Conservation (phyloP, 164 flowering plant species). For the Cinnamomum chago region DNA sequence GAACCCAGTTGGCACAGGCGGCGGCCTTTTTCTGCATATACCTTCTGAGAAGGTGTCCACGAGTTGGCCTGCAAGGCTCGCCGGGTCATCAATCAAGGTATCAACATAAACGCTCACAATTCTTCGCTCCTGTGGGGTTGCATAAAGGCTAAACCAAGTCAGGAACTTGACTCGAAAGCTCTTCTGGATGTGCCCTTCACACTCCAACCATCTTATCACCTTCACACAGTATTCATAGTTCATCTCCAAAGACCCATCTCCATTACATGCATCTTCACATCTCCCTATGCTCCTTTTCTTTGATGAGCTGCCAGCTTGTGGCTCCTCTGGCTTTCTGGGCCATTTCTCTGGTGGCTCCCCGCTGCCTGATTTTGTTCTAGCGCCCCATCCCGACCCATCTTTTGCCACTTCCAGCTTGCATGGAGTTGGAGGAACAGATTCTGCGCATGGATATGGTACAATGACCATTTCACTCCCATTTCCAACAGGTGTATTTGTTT, state of each 20-base stretch:
- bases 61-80: slow-evolving; percentile 84
- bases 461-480: slow-evolving; percentile 34
- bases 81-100: slow-evolving; percentile 65
- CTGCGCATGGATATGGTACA: slow-evolving; percentile 37
- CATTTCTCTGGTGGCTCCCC: slow-evolving; percentile 34
- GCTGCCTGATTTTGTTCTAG: slow-evolving; percentile 28
- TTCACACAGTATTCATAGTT: slow-evolving; percentile 84
- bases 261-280: slow-evolving; percentile 24
- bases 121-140: slow-evolving; percentile 63
- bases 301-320: slow-evolving; percentile 37
- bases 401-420: slow-evolving; percentile 50
- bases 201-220: slow-evolving; percentile 71
- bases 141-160: slow-evolving; percentile 90
- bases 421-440: slow-evolving; percentile 68
- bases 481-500: slow-evolving; percentile 27
- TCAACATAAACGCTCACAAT: slow-evolving; percentile 80
- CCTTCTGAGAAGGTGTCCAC: slow-evolving; percentile 75
- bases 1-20: slow-evolving; percentile 54
- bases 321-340: slow-evolving; percentile 34
- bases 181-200: slow-evolving; percentile 72
- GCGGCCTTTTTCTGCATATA: slow-evolving; percentile 43
- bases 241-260: slow-evolving; percentile 33
- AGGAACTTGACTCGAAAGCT: slow-evolving; percentile 80
- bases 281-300: slow-evolving; percentile 31
- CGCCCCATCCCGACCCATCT: slow-evolving; percentile 38